phyloP scores from a whole-genome alignment of 2,329 filamentous ascomycete species.

The Fusarium continuum region DNA sequence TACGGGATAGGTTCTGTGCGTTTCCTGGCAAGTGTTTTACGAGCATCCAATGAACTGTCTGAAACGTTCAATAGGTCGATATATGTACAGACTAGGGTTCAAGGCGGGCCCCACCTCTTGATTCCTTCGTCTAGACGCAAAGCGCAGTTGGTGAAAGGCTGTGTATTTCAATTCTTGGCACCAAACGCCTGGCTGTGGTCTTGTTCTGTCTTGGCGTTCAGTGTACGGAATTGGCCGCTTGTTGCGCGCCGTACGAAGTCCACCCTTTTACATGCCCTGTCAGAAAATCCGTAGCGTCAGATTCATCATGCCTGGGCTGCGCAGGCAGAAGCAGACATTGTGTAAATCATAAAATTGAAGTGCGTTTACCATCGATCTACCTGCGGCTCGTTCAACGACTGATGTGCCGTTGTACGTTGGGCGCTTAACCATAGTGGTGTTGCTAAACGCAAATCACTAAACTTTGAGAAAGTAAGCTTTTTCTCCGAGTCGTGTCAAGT shows the following conservation, averaged over 20 bases:
- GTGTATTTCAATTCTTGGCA: slow-evolving; percentile 19
- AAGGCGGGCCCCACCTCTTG: slow-evolving; percentile 31
- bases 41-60: slow-evolving; percentile 36
- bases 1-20: slow-evolving; percentile 11
- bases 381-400: neutral
- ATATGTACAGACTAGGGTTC: slow-evolving; percentile 10
- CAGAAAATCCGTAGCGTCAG: neutral
- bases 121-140: slow-evolving; percentile 22
- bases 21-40: neutral
- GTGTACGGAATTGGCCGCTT: slow-evolving; percentile 28
- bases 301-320: neutral
- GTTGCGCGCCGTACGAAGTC: slow-evolving; percentile 5
- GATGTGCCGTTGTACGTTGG: slow-evolving; percentile 2
- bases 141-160: slow-evolving; percentile 23
- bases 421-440: neutral
- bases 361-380: neutral
- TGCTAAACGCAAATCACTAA: neutral
- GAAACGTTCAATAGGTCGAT: slow-evolving; percentile 23
- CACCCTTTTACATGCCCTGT: neutral
- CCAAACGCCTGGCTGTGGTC: neutral
- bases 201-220: slow-evolving; percentile 10
- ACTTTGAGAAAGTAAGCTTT: slow-evolving; percentile 6
- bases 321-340: neutral
- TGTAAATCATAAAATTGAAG: neutral
- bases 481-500: slow-evolving; percentile 2